A percentile compares a stretch with the other conserved stretches of the same genome.
These are phyloP conservation scores for Cystofilobasidium ferigula DNA, from an alignment of 768 basidiomycete species.

Conservation along the genomic window DNA sequence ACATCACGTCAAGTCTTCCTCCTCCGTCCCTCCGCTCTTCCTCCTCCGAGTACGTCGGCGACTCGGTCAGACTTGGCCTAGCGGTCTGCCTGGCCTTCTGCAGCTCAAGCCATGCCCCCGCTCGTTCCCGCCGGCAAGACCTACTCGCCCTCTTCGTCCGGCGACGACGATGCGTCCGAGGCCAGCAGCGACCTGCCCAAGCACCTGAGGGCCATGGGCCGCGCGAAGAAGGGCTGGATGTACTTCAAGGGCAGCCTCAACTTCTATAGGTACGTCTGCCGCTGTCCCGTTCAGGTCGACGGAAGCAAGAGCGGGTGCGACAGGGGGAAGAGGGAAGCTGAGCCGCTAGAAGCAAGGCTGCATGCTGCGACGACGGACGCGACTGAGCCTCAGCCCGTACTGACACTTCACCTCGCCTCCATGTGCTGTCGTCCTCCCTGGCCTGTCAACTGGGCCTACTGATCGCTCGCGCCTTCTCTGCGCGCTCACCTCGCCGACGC, in stretches of 20 bases:
- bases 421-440: no score
- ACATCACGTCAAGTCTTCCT: no score
- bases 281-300: neutral
- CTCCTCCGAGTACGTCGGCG: neutral
- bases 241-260: neutral
- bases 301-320: no score
- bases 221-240: neutral
- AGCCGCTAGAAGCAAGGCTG: no score
- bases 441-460: no score
- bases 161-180: neutral
- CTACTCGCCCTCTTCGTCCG: neutral
- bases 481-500: neutral
- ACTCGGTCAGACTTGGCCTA: no score
- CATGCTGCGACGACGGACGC: no score
- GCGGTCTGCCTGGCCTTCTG: neutral
- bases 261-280: constrained; percentile 20
- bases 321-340: no score
- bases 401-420: no score
- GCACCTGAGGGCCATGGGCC: neutral
- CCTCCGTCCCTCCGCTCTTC: neutral
- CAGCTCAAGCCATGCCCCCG: neutral
- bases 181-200: neutral
- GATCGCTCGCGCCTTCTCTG: no score
- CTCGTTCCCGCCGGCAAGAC: neutral
- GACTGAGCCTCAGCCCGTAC: no score